Evolutionary conservation across 495 filamentous ascomycete species (phyloP), one percentile per base, ranked within the genome.

Genomic region (Penicillium robsamsonii): DNA sequence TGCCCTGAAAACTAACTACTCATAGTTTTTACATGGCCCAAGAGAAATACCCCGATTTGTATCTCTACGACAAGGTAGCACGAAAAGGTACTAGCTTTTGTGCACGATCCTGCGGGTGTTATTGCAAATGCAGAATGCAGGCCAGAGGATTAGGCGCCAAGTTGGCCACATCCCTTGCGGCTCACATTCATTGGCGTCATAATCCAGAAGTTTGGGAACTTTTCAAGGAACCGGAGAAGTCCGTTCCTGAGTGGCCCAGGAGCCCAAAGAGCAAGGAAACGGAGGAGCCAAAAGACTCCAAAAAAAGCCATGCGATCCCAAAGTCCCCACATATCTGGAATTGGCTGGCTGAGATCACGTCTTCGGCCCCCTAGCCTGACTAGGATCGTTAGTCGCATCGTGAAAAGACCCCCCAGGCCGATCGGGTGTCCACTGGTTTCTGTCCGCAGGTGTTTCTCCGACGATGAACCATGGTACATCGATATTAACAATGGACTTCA

Each of bases 281-380:
- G 20, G 20, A n/a, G 33, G 15, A 38, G 45, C 33, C 29, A 30
- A 12, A 18, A 18, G 15, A 17, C 20, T 11, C 50, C 29, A 7
- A 35, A 46, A 44, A 51, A 57, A 54, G 56, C 63, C 60, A 63
- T 58, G 46, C 57, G 61, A 59, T 58, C 55, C 55, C 57, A 50
- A 52, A 56, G 53, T 60, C 61, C 58, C 64, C 64, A 64, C 64
- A 65, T 43, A 57, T 56, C 53, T 65, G 56, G 51, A 60, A 50
- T 65, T 56, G 61, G 64, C 64, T 64, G 63, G 63, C 62, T 64
- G 53, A 53, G 55, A 66, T 61, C 55, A 50, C 62, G 52, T 61
- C 47, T 55, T 58, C 43, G 53, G 64, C 46, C 58, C 56, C 56
- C 53, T 50, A 56, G 15, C 57, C 57, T 60, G 55, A 48, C 59